Conservation (phyloP, 179 eudicot genomes). For the Sideroxylon spinosum region DNA sequence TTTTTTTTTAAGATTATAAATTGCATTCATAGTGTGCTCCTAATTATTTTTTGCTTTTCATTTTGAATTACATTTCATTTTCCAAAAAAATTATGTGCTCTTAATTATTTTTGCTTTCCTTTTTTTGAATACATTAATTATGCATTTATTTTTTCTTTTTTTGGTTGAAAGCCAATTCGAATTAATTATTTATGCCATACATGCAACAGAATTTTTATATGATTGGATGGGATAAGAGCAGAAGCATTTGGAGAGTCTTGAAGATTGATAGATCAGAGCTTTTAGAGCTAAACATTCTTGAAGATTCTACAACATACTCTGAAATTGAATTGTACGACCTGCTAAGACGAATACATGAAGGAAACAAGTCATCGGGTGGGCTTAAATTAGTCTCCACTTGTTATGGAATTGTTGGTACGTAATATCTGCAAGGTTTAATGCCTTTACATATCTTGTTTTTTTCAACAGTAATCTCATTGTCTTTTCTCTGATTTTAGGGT, state of each 20-base stretch:
- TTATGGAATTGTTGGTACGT: conserved; percentile 93
- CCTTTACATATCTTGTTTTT: neutral
- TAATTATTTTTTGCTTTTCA: neutral
- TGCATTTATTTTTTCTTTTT: neutral
- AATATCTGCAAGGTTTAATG: neutral
- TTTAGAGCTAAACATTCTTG: conserved; percentile 55
- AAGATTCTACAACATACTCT: conserved; percentile 77
- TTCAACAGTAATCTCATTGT: neutral
- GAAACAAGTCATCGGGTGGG: conserved; percentile 85
- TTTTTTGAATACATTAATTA: neutral
- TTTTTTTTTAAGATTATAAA: neutral
- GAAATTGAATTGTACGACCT: conserved; percentile 59
- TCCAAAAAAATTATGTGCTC: neutral
- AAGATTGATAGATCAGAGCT: conserved; percentile 86
- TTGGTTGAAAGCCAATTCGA: neutral
- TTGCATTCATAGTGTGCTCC: neutral
- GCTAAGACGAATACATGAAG: conserved; percentile 73
- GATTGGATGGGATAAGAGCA: conserved; percentile 77
- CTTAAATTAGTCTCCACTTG: conserved; percentile 77
- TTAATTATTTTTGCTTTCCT: neutral
- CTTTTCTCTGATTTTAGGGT: conserved; percentile 47
- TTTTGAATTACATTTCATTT: neutral
- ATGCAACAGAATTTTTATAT: conserved; percentile 75
- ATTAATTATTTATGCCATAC: neutral
- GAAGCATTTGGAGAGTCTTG: conserved; percentile 69